Percentiles rank a stretch among this genome's conserved stretches.
Conservation (phyloP, 2,329 filamentous ascomycete species). For the Drechmeria coniospora region DNA sequence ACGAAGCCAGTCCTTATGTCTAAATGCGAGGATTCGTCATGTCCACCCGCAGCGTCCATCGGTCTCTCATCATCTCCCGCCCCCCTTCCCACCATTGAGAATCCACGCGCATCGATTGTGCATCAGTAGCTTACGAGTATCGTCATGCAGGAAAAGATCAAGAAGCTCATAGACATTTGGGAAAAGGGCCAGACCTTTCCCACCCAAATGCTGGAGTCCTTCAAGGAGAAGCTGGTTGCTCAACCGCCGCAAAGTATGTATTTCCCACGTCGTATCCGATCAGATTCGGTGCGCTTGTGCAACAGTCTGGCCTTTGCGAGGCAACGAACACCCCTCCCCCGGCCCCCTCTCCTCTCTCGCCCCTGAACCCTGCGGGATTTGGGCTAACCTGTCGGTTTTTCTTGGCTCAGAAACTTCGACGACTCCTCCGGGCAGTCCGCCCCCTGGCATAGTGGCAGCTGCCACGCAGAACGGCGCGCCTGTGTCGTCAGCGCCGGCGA, state of each 20-base stretch:
- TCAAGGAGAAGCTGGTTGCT: conserved; percentile 65
- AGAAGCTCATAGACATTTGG: conserved; percentile 93
- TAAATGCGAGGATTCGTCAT: no score
- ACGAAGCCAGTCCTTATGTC: no score
- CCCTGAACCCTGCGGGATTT: no score
- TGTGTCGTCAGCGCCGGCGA: conserved; percentile 22
- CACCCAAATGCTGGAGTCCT: conserved; percentile 57
- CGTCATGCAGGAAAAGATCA: conserved; percentile 73
- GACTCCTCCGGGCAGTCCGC: conserved; percentile 52
- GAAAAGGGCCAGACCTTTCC: conserved; percentile 91
- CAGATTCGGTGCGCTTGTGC: conserved; percentile 1
- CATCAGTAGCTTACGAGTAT: conserved; percentile 24
- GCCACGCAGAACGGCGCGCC: no score
- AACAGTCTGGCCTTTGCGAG: conserved; percentile 1
- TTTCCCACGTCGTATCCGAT: background rate
- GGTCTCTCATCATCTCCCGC: background rate
- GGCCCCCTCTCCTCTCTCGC: no score
- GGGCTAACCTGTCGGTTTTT: no score
- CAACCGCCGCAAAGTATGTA: conserved; percentile 49
- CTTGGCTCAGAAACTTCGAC: conserved; percentile 53
- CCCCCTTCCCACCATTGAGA: background rate
- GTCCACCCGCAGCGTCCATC: no score
- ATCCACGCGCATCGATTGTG: no score
- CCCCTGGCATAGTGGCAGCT: conserved; percentile 27
- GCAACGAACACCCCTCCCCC: no score